phyloP scores from a whole-genome alignment of 1,139 yeast species.

The Casaregolazyma suthepensis region DNA sequence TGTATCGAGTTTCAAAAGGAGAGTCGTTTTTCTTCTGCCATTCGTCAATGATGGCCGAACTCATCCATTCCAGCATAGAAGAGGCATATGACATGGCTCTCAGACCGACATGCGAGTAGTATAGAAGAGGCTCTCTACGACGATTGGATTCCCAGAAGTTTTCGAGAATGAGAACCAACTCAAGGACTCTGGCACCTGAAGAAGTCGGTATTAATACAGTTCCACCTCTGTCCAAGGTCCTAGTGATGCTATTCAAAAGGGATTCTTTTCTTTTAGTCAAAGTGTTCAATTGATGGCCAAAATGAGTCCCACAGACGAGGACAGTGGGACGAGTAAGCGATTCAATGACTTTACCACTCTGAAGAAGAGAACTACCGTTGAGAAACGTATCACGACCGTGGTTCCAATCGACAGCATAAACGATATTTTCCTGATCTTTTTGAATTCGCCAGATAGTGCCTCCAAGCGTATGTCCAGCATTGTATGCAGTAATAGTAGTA shows the following conservation, averaged over 20 bases:
- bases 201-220: conserved; percentile 79
- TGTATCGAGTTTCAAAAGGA: conserved; percentile 58
- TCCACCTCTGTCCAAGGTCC: conserved; percentile 64
- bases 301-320: conserved; percentile 67
- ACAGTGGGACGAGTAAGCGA: conserved; percentile 76
- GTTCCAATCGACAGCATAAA: conserved; percentile 93
- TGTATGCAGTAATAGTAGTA: conserved; percentile 69
- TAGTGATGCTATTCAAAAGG: conserved; percentile 54
- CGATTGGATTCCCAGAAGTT: conserved; percentile 50
- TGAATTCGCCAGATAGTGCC: conserved; percentile 82
- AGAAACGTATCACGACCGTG: conserved; percentile 85
- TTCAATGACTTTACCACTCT: conserved; percentile 51
- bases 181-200: conserved; percentile 77
- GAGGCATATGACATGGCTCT: conserved; percentile 77
- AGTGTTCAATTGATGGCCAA: conserved; percentile 56
- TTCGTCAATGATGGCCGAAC: conserved; percentile 66
- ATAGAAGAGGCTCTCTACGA: conserved; percentile 56
- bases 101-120: conserved; percentile 73
- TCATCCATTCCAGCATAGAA: conserved; percentile 94
- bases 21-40: conserved; percentile 72
- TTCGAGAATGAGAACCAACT: conserved; percentile 67
- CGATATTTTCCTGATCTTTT: conserved; percentile 66
- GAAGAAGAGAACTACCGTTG: conserved; percentile 65
- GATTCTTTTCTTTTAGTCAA: conserved; percentile 58
- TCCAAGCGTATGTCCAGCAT: conserved; percentile 91